Base-by-base conservation (phyloP, 1,139 yeast genomes). In the Protomyces pachydermus region DNA sequence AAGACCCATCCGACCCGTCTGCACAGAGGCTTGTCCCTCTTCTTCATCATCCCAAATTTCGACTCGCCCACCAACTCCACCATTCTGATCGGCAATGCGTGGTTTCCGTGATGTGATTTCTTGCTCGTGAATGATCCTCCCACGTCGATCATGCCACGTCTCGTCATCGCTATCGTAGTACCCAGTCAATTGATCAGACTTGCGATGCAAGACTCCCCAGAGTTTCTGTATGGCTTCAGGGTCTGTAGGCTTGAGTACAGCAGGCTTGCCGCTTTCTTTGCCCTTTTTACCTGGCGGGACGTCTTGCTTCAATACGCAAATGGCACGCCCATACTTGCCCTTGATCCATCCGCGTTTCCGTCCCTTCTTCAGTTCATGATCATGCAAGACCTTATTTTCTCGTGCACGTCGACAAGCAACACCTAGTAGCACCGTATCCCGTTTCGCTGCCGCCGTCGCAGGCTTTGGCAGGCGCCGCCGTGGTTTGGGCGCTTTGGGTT, bases 291-390 rank as follows among this genome's bases (percentile, higher is more conserved):
- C 45, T 32, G 54, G 35, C 35, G 52, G 52, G 16, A 35, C 35
- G 18, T 58, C 62, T 18, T 45, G 42, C 56, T 52, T 51, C 10
- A 58, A 39, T 9, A 58, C 35, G 5, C 56, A 55, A 2, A 58
- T 23, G 2, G 62, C 62, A 9, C 62, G 56, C 3, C 62, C 62
- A 48, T 52, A 58, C 25, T 55, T 52, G 12, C 56, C 56, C 34
- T 58, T 58, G 56, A 58, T 58, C 62, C 62, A 58, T 12, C 62
- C 62, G n/a, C 54, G 53, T 9, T 48, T 58, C n/a, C 62, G 25
- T 2, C 52, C 42, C 52, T 52, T 58, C 39, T 58, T 58, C 3
- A 58, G 53, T 34, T 51, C 37, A 42, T 56, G 39, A 20, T 58
- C 62, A 18, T 42, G 42, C 16, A 58, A 38, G 18, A 52, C n/a